Conservation (phyloP, 129 eudicot genomes). For the Gnaphalium uliginosum region DNA sequence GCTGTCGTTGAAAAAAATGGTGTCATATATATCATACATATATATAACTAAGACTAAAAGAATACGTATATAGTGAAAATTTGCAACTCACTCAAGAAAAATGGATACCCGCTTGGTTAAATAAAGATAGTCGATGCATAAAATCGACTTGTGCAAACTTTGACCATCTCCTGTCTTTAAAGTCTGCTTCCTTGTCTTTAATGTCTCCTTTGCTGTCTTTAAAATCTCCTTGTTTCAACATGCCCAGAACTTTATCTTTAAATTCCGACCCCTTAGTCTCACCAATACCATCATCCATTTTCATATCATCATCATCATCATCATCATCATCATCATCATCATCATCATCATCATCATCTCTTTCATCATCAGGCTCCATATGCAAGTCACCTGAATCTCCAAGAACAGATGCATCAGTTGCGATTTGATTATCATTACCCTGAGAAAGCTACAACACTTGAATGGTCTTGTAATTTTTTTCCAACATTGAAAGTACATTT, state of each 20-base stretch:
- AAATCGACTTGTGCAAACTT: slow-evolving; percentile 84
- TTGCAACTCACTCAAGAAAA: slow-evolving; percentile 38
- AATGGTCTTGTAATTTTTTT: too few species aligned
- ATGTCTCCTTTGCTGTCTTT: too few species aligned
- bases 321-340: slow-evolving; percentile 47
- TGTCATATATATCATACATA: not conserved
- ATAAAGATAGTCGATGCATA: slow-evolving; percentile 75
- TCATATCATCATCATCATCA: slow-evolving; percentile 44
- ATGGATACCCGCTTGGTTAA: slow-evolving; percentile 82
- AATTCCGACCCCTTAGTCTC: slow-evolving; percentile 52
- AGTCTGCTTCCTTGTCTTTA: too few species aligned
- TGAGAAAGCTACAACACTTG: too few species aligned
- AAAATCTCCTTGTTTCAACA: slow-evolving; percentile 57
- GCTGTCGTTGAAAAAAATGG: not conserved
- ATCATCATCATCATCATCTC: too few species aligned
- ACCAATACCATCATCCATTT: slow-evolving; percentile 53
- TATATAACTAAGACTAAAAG: not conserved
- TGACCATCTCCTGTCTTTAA: slow-evolving; percentile 68
- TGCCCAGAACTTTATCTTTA: slow-evolving; percentile 55
- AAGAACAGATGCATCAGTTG: too few species aligned
- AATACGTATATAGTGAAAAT: not conserved
- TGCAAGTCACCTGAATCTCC: too few species aligned
- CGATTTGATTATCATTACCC: too few species aligned
- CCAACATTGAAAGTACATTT: too few species aligned
- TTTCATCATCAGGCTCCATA: too few species aligned